These are phyloP conservation scores for Solanum arcanum DNA, from an alignment of 257 asterid genomes.

Conservation along the genomic window DNA sequence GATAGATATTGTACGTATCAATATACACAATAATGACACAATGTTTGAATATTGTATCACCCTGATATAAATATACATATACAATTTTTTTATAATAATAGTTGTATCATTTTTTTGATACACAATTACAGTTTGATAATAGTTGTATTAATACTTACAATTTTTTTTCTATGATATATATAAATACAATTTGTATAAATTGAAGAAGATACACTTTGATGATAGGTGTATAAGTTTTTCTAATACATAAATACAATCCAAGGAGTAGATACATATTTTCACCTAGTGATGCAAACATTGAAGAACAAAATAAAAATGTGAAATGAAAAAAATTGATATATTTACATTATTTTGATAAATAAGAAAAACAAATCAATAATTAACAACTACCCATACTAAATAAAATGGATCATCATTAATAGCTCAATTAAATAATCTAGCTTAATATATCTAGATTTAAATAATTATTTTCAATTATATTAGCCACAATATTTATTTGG, in stretches of 20 bases:
- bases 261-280: neutral
- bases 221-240: neutral
- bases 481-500: neutral
- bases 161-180: too few relatives aligned
- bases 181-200: neutral
- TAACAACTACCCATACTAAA: neutral
- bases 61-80: too few relatives aligned
- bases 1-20: neutral
- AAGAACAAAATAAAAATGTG: too few relatives aligned
- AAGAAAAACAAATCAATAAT: neutral
- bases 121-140: neutral
- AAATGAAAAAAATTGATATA: neutral
- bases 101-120: too few relatives aligned
- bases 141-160: neutral
- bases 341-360: neutral
- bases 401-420: neutral
- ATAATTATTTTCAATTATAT: neutral
- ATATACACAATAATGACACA: neutral
- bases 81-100: too few relatives aligned
- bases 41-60: neutral
- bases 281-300: neutral
- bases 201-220: neutral
- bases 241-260: too few relatives aligned
- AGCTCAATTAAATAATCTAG: neutral
- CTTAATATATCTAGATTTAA: neutral